Evolutionary conservation across 1,284 basidiomycete species (phyloP).

Genomic region (Hymenochaete sp.): DNA sequence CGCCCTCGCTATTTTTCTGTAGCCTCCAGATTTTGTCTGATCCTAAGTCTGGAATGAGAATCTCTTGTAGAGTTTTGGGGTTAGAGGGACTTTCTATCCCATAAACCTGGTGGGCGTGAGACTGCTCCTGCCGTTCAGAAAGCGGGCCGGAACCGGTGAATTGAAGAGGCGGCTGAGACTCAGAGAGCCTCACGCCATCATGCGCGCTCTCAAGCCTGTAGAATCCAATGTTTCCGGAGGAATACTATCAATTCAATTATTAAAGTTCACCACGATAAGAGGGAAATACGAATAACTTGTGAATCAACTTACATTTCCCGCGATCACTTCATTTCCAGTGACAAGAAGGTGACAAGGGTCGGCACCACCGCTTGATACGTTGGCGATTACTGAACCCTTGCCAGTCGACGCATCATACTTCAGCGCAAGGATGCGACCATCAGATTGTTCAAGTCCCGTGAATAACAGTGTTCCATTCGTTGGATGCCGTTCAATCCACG

Average conservation of each 20-base stretch:
- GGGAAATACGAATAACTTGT: neutral
- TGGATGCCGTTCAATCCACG: conserved; percentile 59
- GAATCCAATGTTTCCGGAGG: conserved; percentile 10
- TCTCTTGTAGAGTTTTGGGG: conserved; percentile 34
- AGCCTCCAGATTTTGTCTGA: conserved; percentile 56
- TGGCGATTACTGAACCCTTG: conserved; percentile 36
- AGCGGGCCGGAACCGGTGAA: conserved; percentile 51
- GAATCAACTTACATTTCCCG: conserved; percentile 54
- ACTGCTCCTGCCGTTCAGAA: conserved; percentile 46
- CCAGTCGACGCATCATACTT: conserved; percentile 40
- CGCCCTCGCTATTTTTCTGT: conserved; percentile 32
- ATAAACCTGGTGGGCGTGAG: conserved; percentile 66
- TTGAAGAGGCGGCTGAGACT: conserved; percentile 25
- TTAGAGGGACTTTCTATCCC: conserved; percentile 14
- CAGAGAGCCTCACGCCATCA: conserved; percentile 1
- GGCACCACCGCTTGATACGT: conserved; percentile 43
- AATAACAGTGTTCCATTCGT: conserved; percentile 44
- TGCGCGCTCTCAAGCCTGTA: neutral
- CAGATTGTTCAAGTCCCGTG: conserved; percentile 45
- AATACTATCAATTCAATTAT: conserved; percentile 10
- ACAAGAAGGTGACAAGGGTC: conserved; percentile 53
- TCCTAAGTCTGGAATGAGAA: conserved; percentile 66
- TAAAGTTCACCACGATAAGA: neutral
- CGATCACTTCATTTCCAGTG: conserved; percentile 41
- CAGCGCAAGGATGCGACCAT: conserved; percentile 50